A percentile compares a stretch with the other conserved stretches of the same genome.
These are phyloP conservation scores for Rhizopus delemar DNA, from an alignment of 371 early-diverging fungal genomes.

Conservation along the genomic window DNA sequence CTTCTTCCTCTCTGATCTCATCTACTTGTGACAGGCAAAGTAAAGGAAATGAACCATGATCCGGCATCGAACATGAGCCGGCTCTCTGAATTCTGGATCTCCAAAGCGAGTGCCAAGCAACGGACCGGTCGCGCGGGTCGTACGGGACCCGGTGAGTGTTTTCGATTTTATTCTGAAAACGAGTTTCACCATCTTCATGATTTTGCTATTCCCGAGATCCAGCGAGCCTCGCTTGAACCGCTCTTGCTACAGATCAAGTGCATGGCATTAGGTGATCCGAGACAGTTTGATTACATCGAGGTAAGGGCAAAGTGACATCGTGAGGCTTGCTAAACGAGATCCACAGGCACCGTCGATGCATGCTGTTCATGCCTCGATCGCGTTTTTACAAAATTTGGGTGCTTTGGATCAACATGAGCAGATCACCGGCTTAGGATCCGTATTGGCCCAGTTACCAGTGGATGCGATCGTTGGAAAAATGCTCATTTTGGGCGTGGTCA, in stretches of 20 bases:
- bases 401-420: constrained; percentile 58
- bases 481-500: constrained; percentile 66
- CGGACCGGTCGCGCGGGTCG: constrained; percentile 99
- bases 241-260: constrained; percentile 77
- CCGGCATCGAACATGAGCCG: constrained; percentile 57
- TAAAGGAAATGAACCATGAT: constrained; percentile 68
- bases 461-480: constrained; percentile 88
- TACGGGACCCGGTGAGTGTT: constrained; percentile 96
- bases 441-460: constrained; percentile 82
- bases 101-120: constrained; percentile 93
- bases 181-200: constrained; percentile 90
- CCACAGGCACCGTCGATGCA: constrained; percentile 57
- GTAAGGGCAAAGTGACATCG: constrained; percentile 27
- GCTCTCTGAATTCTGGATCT: constrained; percentile 85
- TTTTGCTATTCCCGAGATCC: constrained; percentile 92
- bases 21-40: constrained; percentile 44
- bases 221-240: constrained; percentile 84
- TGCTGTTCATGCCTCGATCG: constrained; percentile 63
- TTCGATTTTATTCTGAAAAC: constrained; percentile 93
- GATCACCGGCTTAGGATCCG: constrained; percentile 83
- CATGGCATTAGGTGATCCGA: constrained; percentile 56
- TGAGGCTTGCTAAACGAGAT: constrained; percentile 29
- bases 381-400: constrained; percentile 57
- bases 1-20: background rate
- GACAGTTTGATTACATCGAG: constrained; percentile 59